Evolutionary conservation across 495 filamentous ascomycete genomes (phyloP).

Genomic region (Monascus purpureus): DNA sequence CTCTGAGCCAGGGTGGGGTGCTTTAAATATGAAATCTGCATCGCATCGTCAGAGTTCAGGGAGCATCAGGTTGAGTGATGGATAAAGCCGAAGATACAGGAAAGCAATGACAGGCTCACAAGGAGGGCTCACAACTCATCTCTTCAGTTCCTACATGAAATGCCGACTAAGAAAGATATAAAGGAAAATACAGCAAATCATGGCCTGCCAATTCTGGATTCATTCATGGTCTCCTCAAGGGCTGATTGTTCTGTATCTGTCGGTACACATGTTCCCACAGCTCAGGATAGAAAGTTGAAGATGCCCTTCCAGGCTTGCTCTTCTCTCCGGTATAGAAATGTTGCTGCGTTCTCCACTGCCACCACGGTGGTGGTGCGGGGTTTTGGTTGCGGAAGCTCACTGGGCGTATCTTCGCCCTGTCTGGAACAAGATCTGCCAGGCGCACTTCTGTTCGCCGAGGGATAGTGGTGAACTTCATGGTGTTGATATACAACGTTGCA

Average conservation of each 20-base stretch:
- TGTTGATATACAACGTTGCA: conserved; percentile 53
- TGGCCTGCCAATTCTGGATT: background rate
- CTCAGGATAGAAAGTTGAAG: conserved; percentile 28
- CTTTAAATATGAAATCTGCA: too few relatives aligned
- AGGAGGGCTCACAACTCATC: too few relatives aligned
- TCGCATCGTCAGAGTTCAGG: too few relatives aligned
- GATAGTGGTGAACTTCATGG: conserved; percentile 45
- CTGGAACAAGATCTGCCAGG: conserved; percentile 22
- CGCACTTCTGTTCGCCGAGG: conserved; percentile 25
- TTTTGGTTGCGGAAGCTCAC: conserved; percentile 26
- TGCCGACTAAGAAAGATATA: background rate
- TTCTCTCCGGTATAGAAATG: conserved; percentile 23
- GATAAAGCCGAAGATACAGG: too few relatives aligned
- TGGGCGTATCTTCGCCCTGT: conserved; percentile 18
- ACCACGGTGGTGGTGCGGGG: conserved; percentile 20
- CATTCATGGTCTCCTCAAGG: background rate
- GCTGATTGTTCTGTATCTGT: conserved; percentile 18
- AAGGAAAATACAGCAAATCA: background rate
- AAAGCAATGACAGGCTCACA: too few relatives aligned
- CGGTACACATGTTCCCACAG: conserved; percentile 26
- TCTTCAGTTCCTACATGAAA: too few relatives aligned
- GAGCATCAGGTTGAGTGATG: too few relatives aligned
- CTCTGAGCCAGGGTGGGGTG: too few relatives aligned
- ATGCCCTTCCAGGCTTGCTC: conserved; percentile 20
- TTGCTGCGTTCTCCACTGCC: conserved; percentile 11